Percentiles rank a stretch among this genome's conserved stretches.
phyloP scores from a whole-genome alignment of 2,329 filamentous ascomycete genomes.

The Trichoderma citrinoviride region DNA sequence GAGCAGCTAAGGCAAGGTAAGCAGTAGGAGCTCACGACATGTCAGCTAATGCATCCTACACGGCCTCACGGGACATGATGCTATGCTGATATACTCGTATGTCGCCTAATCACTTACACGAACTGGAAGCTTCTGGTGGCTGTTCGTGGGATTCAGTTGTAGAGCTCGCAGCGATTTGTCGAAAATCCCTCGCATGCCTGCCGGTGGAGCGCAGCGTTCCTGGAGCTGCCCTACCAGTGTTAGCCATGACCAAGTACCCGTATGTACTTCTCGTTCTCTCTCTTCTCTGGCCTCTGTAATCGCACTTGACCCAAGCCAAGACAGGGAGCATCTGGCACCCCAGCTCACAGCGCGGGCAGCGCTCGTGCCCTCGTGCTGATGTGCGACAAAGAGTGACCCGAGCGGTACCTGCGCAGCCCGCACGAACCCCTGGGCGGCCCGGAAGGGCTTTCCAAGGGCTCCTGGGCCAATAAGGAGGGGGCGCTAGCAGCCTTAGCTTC shows the following conservation, averaged over 20 bases:
- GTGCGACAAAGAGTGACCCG: constrained; percentile 3
- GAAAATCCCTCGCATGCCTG: constrained; percentile 15
- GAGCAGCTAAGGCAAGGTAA: background rate
- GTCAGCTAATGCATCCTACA: background rate
- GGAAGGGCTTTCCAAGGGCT: constrained; percentile 17
- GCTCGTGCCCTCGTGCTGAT: background rate
- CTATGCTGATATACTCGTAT: too few relatives aligned
- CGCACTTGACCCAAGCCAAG: too few relatives aligned
- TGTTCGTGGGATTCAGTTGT: too few relatives aligned
- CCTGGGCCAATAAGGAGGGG: constrained; percentile 26
- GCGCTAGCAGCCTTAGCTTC: constrained; percentile 27
- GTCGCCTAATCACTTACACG: too few relatives aligned
- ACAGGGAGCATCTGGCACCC: too few relatives aligned
- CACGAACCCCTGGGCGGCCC: constrained; percentile 14
- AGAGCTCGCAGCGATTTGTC: background rate
- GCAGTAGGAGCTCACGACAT: constrained; percentile 16
- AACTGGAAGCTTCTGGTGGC: too few relatives aligned
- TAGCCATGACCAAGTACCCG: too few relatives aligned
- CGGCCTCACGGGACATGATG: background rate
- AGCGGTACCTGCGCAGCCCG: constrained; percentile 3
- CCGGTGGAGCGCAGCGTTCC: background rate
- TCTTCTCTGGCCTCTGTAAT: too few relatives aligned
- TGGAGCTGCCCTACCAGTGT: constrained; percentile 4
- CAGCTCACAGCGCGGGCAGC: background rate
- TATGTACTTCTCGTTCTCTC: too few relatives aligned